phyloP scores from a whole-genome alignment of 2,329 filamentous ascomycete genomes.

The Monilinia fructicola region DNA sequence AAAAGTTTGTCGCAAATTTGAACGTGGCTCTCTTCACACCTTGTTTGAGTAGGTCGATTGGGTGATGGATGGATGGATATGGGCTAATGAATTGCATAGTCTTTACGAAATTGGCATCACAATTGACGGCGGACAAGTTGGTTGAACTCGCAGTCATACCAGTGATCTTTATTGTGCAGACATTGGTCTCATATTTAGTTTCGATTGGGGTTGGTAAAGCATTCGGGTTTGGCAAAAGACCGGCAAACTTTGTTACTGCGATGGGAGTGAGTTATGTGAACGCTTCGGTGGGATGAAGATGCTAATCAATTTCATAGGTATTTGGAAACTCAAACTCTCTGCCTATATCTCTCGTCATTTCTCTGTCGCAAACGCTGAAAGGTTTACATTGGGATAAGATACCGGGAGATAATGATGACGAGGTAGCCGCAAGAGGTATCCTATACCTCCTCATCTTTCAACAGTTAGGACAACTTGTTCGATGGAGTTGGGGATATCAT shows the following conservation, averaged over 20 bases:
- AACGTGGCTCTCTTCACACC: constrained; percentile 97
- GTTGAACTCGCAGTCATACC: constrained; percentile 90
- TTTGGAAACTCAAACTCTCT: constrained; percentile 99
- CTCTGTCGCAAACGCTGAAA: constrained; percentile 85
- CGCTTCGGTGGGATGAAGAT: not conserved
- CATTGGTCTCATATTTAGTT: constrained; percentile 78
- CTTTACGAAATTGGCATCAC: constrained; percentile 94
- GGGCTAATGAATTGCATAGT: constrained; percentile 52
- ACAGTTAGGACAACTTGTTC: constrained; percentile 88
- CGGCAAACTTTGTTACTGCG: constrained; percentile 90
- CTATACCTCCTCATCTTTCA: constrained; percentile 96
- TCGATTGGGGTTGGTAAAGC: constrained; percentile 68
- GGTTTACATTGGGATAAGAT: constrained; percentile 93
- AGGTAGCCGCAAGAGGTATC: constrained; percentile 91
- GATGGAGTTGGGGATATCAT: constrained; percentile 98
- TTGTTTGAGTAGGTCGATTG: constrained; percentile 72
- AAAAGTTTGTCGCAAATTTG: constrained; percentile 94
- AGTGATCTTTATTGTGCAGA: constrained; percentile 89
- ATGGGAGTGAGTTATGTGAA: constrained; percentile 67
- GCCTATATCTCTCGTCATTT: constrained; percentile 92
- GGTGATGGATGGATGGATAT: not conserved
- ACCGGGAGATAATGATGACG: constrained; percentile 89
- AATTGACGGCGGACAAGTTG: constrained; percentile 88
- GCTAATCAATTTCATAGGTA: constrained; percentile 50
- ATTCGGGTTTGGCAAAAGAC: constrained; percentile 80